Evolutionary conservation across 2,329 filamentous ascomycete genomes (phyloP).

Genomic region (Aspergillus spinulosporus): DNA sequence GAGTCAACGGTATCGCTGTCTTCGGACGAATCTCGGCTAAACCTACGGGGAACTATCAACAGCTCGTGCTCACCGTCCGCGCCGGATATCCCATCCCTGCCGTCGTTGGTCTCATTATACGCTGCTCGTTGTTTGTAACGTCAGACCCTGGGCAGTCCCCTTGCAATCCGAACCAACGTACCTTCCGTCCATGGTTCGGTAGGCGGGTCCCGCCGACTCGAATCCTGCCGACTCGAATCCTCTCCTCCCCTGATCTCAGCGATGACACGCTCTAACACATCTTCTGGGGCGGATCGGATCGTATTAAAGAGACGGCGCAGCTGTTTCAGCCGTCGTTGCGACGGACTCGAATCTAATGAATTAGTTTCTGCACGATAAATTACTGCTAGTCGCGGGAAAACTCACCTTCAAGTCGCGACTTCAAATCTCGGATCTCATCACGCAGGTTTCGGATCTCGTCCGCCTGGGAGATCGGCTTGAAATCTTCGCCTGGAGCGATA

Average conservation of each 20-base stretch:
- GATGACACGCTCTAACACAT: slow-evolving; percentile 35
- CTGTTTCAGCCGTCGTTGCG: slow-evolving; percentile 31
- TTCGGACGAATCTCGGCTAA: slow-evolving; percentile 21
- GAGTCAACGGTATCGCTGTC: slow-evolving; percentile 29
- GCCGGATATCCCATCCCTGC: slow-evolving; percentile 9
- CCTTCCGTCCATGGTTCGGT: slow-evolving; percentile 29
- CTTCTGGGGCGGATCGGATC: slow-evolving; percentile 35
- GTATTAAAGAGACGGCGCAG: slow-evolving; percentile 37
- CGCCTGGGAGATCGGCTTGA: slow-evolving; percentile 37
- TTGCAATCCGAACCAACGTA: slow-evolving; percentile 8
- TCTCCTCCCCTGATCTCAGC: slow-evolving; percentile 28
- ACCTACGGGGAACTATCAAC: background rate
- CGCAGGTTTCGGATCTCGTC: slow-evolving; percentile 40
- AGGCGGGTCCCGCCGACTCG: slow-evolving; percentile 10
- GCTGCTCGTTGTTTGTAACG: background rate
- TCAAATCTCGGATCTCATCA: slow-evolving; percentile 36
- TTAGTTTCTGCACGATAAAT: background rate
- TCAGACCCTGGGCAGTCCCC: background rate
- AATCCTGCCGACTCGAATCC: slow-evolving; percentile 17
- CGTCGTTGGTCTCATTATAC: slow-evolving; percentile 15
- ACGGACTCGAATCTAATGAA: slow-evolving; percentile 17
- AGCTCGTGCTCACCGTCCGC: slow-evolving; percentile 4
- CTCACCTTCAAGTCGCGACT: slow-evolving; percentile 29
- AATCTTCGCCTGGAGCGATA: slow-evolving; percentile 33
- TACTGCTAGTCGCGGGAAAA: background rate